Evolutionary conservation across 306 rosid species (phyloP).

Genomic region (Trifolium subterraneum): DNA sequence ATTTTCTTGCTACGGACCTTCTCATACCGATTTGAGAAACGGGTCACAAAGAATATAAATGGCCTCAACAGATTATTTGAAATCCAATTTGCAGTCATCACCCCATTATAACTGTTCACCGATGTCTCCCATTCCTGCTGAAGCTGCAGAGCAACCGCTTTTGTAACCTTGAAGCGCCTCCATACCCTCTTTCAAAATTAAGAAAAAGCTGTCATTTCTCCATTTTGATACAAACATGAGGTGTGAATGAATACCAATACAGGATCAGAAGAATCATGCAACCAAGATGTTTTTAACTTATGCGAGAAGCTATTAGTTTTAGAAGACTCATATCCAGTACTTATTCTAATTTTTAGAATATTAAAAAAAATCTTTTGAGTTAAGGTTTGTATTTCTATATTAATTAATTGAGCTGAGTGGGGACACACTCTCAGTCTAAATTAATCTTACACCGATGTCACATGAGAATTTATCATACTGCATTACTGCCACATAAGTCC

Average conservation of each 20-base stretch:
- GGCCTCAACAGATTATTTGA: conserved; percentile 73
- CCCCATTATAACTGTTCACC: conserved; percentile 53
- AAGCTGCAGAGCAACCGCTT: conserved; percentile 60
- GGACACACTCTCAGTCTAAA: background rate
- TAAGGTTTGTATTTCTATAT: background rate
- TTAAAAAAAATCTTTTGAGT: background rate
- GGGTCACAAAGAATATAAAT: conserved; percentile 73
- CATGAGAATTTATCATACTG: background rate
- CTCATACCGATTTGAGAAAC: conserved; percentile 52
- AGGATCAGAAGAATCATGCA: background rate
- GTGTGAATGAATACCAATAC: background rate
- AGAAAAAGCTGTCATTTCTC: conserved; percentile 33
- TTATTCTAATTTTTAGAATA: background rate
- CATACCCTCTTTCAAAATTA: conserved; percentile 73
- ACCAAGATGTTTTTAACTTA: background rate
- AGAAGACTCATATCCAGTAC: no score
- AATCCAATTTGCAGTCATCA: conserved; percentile 59
- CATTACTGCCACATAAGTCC: background rate
- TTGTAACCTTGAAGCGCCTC: conserved; percentile 74
- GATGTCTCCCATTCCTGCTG: conserved; percentile 81
- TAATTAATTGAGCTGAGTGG: background rate
- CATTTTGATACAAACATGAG: conserved; percentile 21
- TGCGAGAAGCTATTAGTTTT: background rate
- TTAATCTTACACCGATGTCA: background rate
- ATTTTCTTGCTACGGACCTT: conserved; percentile 50